Base-by-base conservation (phyloP, 106 monocot species). In the Allium cepa region DNA sequence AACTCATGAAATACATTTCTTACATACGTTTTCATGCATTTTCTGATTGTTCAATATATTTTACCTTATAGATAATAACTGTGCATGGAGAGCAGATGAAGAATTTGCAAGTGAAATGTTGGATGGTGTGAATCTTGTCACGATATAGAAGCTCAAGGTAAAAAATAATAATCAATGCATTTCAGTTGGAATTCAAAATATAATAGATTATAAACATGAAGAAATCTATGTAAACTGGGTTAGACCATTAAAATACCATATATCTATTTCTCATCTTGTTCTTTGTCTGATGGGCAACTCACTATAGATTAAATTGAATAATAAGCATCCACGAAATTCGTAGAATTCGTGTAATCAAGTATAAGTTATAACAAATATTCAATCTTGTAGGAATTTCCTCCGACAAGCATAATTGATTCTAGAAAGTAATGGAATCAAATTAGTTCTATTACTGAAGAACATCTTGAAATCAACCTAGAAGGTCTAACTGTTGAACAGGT, bases 41-140 rank as follows among this genome's bases (percentile, higher is more conserved):
- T 10, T 48, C 1, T 71, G 17, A 18, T 6, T 13, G 11, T 8
- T 48, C 27, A 1, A 46, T 71, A 14, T 12, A 60, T 71, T 50
- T 18, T 9, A 0, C 51, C 46, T 45, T 68, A 59, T 51, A 71
- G 77, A 17, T 0, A 67, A 76, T 17, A 73, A 60, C 62, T 46
- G 15, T 17, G 88, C 84, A 0, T 89, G 84, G 88, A 76, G 68
- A 62, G 79, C 83, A 3, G 89, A 89, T 46, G 85, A 85, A 36
- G 89, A 89, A 36, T 89, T 89, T 12, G 82, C 73, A 0, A 46
- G 89, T 5, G 82, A 89, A 67, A 89, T 75, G 77, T 72, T 89
- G 7, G 89, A 82, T 11, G 89, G 89, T 1, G 76, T 84, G 8
- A 85, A 89, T 55, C 89, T 84, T 0, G 62, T 82, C 15, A 67